These are phyloP conservation scores for Hagleromyces aurorensis DNA, from an alignment of 805 yeast species.

Conservation along the genomic window DNA sequence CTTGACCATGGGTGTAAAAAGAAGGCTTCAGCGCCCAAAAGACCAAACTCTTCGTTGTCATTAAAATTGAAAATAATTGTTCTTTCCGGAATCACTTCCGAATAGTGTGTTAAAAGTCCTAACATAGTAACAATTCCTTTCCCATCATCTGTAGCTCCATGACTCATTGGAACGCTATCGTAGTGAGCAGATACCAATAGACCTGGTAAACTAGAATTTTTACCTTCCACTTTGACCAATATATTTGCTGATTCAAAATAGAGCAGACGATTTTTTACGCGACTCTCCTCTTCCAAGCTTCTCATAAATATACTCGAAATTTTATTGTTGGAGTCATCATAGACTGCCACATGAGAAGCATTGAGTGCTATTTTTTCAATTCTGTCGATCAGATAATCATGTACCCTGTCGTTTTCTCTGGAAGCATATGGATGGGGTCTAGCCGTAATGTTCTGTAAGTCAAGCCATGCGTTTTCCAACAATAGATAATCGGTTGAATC, in stretches of 20 bases:
- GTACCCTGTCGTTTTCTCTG: slow-evolving; percentile 66
- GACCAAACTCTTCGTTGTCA: slow-evolving; percentile 83
- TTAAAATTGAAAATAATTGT: slow-evolving; percentile 79
- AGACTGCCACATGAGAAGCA: slow-evolving; percentile 26
- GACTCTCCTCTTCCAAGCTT: slow-evolving; percentile 37
- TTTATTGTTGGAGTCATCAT: slow-evolving; percentile 33
- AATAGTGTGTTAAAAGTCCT: slow-evolving; percentile 52
- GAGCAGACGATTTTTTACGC: slow-evolving; percentile 41
- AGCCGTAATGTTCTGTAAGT: slow-evolving; percentile 59
- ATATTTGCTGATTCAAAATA: slow-evolving; percentile 80
- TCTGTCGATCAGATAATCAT: slow-evolving; percentile 49
- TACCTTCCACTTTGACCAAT: slow-evolving; percentile 67
- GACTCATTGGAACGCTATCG: slow-evolving; percentile 82
- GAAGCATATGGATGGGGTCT: slow-evolving; percentile 75
- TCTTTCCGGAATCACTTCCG: slow-evolving; percentile 49
- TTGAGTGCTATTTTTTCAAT: slow-evolving; percentile 31
- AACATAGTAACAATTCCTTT: slow-evolving; percentile 77
- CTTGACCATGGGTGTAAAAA: slow-evolving; percentile 65
- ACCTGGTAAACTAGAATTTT: slow-evolving; percentile 50
- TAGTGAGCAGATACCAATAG: slow-evolving; percentile 76
- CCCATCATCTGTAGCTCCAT: slow-evolving; percentile 90
- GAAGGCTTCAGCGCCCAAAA: slow-evolving; percentile 73
- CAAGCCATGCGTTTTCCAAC: slow-evolving; percentile 49
- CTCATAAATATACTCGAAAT: slow-evolving; percentile 41
- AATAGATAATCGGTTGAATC: slow-evolving; percentile 32